Evolutionary conservation across 441 rosid genomes (phyloP).

Genomic region (Aquilaria agallochum): DNA sequence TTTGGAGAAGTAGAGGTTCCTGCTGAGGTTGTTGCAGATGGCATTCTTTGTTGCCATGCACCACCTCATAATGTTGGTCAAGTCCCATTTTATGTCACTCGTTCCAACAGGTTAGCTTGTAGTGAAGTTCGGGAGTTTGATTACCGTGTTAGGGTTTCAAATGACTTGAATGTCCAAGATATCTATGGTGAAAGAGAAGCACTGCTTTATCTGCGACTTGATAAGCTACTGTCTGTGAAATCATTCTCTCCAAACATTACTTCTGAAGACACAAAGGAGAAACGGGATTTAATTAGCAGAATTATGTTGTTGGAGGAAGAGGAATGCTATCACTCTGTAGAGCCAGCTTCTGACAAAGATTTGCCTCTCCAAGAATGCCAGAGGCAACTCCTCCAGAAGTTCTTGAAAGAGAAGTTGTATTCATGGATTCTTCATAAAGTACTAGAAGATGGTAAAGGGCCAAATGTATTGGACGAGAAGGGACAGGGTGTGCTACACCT

Average conservation of each 20-base stretch:
- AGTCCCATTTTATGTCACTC: conserved; percentile 87
- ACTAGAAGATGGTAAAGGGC: conserved; percentile 80
- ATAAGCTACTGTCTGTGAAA: conserved; percentile 47
- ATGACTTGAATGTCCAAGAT: conserved; percentile 37
- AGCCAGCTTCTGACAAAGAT: conserved; percentile 26
- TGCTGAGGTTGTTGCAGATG: conserved; percentile 79
- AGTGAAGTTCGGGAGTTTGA: conserved; percentile 97
- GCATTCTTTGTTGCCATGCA: conserved; percentile 73
- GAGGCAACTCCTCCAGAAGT: conserved; percentile 41
- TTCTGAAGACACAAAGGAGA: conserved; percentile 39
- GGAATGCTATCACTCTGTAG: conserved; percentile 33
- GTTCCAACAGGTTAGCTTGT: conserved; percentile 91
- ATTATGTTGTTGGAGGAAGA: conserved; percentile 66
- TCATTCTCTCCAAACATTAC: conserved; percentile 26
- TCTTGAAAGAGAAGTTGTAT: conserved; percentile 54
- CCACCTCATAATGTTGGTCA: conserved; percentile 67
- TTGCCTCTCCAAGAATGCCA: conserved; percentile 28
- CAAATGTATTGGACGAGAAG: conserved; percentile 57
- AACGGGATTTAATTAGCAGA: conserved; percentile 42
- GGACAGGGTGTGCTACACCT: conserved; percentile 93
- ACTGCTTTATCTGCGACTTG: conserved; percentile 48
- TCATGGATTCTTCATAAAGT: conserved; percentile 72
- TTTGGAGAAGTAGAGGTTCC: conserved; percentile 99
- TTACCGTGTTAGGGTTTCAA: conserved; percentile 41
- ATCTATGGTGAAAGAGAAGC: conserved; percentile 40